phyloP scores from a whole-genome alignment of 2,329 filamentous ascomycete genomes.

The Cladorrhinum sp. region DNA sequence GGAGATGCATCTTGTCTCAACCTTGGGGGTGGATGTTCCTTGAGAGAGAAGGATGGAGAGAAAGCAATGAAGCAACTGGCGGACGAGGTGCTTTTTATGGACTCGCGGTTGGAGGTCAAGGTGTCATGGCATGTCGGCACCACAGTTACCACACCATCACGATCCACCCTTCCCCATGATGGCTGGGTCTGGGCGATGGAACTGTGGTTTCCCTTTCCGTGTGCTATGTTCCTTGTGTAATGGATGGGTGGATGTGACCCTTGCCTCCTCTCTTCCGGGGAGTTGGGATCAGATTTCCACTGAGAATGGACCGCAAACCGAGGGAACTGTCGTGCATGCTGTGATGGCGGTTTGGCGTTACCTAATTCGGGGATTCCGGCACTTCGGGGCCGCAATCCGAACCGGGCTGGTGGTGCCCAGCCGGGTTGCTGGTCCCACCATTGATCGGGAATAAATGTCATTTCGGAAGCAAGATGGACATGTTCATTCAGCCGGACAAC shows the following conservation, averaged over 20 bases:
- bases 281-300: background rate
- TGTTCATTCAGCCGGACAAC: slow-evolving; percentile 20
- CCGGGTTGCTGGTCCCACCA: background rate
- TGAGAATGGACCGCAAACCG: background rate
- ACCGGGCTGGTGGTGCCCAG: slow-evolving; percentile 11
- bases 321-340: background rate
- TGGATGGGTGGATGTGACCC: background rate
- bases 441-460: slow-evolving; percentile 6
- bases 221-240: background rate
- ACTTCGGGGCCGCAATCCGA: slow-evolving; percentile 11
- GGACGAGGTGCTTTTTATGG: slow-evolving; percentile 3
- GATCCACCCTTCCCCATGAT: background rate
- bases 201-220: background rate
- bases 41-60: slow-evolving; percentile 1
- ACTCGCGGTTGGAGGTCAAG: background rate
- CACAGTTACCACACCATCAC: background rate
- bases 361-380: slow-evolving; percentile 7
- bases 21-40: background rate
- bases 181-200: slow-evolving; percentile 1
- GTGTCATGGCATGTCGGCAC: background rate
- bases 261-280: slow-evolving; percentile 1
- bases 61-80: background rate
- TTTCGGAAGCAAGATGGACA: slow-evolving; percentile 13
- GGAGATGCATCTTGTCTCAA: slow-evolving; percentile 23
- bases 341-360: background rate